phyloP scores from a whole-genome alignment of 2,329 filamentous ascomycete species.

The Aspergillus pseudoterreus region DNA sequence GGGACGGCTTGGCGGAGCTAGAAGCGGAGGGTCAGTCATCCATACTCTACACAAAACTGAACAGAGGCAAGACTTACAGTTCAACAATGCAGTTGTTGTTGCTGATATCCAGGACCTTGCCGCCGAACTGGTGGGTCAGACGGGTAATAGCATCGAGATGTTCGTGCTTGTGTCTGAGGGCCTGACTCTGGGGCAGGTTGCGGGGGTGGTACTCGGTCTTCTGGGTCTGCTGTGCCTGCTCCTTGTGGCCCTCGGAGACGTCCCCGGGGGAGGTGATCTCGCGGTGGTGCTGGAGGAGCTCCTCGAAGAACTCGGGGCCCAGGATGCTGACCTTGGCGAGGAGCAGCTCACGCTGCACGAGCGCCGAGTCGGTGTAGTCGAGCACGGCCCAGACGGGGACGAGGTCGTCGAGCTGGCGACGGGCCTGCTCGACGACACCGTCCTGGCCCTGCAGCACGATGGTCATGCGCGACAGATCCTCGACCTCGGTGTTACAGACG shows the following conservation, averaged over 20 bases:
- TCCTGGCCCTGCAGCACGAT: slow-evolving; percentile 96
- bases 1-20: slow-evolving; percentile 83
- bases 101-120: slow-evolving; percentile 96
- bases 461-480: slow-evolving; percentile 96
- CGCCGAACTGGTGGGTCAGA: slow-evolving; percentile 94
- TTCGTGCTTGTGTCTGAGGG: slow-evolving; percentile 93
- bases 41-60: neutral
- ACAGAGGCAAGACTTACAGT: slow-evolving; percentile 61
- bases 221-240: slow-evolving; percentile 10
- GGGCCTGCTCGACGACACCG: slow-evolving; percentile 93
- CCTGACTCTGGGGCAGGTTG: slow-evolving; percentile 80
- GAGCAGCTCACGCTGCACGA: slow-evolving; percentile 92
- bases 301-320: slow-evolving; percentile 96
- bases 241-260: slow-evolving; percentile 28
- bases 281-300: slow-evolving; percentile 89
- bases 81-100: slow-evolving; percentile 98
- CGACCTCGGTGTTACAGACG: slow-evolving; percentile 95
- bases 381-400: slow-evolving; percentile 98
- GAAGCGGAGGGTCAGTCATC: neutral
- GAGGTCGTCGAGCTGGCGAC: slow-evolving; percentile 90
- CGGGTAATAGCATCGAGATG: slow-evolving; percentile 95
- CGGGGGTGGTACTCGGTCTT: slow-evolving; percentile 78
- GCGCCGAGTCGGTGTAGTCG: slow-evolving; percentile 87
- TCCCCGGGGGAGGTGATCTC: slow-evolving; percentile 67
- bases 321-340: slow-evolving; percentile 96